Evolutionary conservation across 805 yeast genomes (phyloP).

Genomic region (Scheffersomyces lignosus): DNA sequence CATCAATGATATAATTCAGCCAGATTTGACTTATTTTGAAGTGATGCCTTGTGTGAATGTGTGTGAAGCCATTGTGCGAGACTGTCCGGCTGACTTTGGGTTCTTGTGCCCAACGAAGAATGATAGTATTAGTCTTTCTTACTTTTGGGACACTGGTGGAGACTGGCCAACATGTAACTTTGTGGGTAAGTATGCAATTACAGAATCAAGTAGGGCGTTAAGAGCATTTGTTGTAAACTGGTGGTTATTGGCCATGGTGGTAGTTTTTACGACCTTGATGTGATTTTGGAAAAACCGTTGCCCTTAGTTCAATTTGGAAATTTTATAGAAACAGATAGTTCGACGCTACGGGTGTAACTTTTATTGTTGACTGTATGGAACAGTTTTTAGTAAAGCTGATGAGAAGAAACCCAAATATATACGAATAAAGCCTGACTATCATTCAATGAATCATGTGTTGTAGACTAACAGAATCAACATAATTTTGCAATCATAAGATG

Average conservation of each 20-base stretch:
- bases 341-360: too few relatives aligned
- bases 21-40: conserved; percentile 70
- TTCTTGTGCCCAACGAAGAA: conserved; percentile 67
- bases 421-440: too few relatives aligned
- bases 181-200: conserved; percentile 23
- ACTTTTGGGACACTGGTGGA: conserved; percentile 38
- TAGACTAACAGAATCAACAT: too few relatives aligned
- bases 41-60: conserved; percentile 82
- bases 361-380: too few relatives aligned
- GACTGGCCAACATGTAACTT: conserved; percentile 36
- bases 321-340: too few relatives aligned
- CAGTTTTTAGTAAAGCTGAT: too few relatives aligned
- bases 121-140: conserved; percentile 37
- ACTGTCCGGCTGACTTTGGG: conserved; percentile 78
- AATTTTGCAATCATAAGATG: too few relatives aligned
- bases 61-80: conserved; percentile 75
- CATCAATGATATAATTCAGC: conserved; percentile 49
- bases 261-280: conserved; percentile 1
- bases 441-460: too few relatives aligned
- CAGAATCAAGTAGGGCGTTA: conserved; percentile 8
- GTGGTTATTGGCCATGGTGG: conserved; percentile 9
- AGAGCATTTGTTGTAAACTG: conserved; percentile 11
- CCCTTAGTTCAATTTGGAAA: too few relatives aligned
- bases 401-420: too few relatives aligned
- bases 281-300: too few relatives aligned